Evolutionary conservation across 1,284 basidiomycete species (phyloP).

Genomic region (Cystobasidium sp.): DNA sequence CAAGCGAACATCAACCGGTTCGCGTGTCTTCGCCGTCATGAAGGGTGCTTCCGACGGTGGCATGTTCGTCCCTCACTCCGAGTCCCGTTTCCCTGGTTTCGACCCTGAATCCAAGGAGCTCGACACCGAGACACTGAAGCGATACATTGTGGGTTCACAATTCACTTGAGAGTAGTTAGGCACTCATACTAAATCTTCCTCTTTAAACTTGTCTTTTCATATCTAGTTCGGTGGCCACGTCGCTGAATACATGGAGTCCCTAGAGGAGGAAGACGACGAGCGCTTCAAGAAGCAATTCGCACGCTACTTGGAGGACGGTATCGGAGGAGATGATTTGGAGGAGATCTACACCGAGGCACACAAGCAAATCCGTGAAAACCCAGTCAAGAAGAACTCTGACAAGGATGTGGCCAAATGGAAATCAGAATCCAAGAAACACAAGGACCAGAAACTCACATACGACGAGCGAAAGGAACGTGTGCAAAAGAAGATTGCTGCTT

Average conservation of each 20-base stretch:
- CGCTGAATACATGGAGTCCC: slow-evolving; percentile 98
- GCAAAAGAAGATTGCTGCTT: slow-evolving; percentile 57
- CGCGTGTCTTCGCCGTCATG: slow-evolving; percentile 97
- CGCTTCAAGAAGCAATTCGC: slow-evolving; percentile 99
- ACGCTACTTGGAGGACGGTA: slow-evolving; percentile 89
- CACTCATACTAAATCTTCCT: not conserved
- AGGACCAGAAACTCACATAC: slow-evolving; percentile 71
- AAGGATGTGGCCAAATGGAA: slow-evolving; percentile 88
- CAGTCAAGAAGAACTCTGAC: slow-evolving; percentile 85
- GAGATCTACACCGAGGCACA: slow-evolving; percentile 67
- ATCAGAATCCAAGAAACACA: slow-evolving; percentile 78
- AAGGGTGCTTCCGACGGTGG: slow-evolving; percentile 99
- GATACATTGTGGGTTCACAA: slow-evolving; percentile 93
- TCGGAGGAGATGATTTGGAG: slow-evolving; percentile 96
- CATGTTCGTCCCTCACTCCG: slow-evolving; percentile 96
- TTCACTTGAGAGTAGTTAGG: not conserved
- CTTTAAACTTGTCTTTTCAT: not conserved
- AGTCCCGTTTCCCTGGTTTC: slow-evolving; percentile 98
- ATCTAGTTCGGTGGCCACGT: slow-evolving; percentile 66
- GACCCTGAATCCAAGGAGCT: slow-evolving; percentile 93
- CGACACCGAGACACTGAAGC: slow-evolving; percentile 91
- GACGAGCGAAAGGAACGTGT: slow-evolving; percentile 79
- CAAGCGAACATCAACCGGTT: slow-evolving; percentile 96
- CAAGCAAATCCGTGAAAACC: slow-evolving; percentile 89
- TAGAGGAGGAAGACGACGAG: slow-evolving; percentile 99